phyloP scores from a whole-genome alignment of 176 grass and related monocot species.

The Triticum monococcum region DNA sequence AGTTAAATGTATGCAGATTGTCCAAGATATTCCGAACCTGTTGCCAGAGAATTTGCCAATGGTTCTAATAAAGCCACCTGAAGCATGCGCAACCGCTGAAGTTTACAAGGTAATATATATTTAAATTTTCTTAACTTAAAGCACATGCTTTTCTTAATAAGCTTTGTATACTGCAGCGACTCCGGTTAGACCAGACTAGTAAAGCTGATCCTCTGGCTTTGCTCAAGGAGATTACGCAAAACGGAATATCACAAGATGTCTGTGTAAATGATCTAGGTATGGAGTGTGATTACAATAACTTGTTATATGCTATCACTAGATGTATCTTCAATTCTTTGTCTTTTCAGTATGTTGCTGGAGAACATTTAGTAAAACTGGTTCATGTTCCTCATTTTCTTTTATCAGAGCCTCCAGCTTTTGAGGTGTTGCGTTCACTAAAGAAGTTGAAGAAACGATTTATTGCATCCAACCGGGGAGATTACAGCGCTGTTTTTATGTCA shows the following conservation, averaged over 20 bases:
- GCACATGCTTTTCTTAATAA: slow-evolving; percentile 21
- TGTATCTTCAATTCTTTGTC: background rate
- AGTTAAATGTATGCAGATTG: slow-evolving; percentile 55
- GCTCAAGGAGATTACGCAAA: slow-evolving; percentile 72
- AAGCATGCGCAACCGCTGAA: slow-evolving; percentile 93
- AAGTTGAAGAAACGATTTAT: slow-evolving; percentile 91
- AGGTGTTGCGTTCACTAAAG: slow-evolving; percentile 81
- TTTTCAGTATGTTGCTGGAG: slow-evolving; percentile 16
- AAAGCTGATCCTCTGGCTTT: slow-evolving; percentile 61
- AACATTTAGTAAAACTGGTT: background rate
- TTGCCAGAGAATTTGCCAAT: slow-evolving; percentile 67
- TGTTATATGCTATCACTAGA: background rate
- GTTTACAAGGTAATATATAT: slow-evolving; percentile 82
- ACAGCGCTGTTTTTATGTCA: slow-evolving; percentile 97
- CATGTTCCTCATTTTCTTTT: slow-evolving; percentile 4
- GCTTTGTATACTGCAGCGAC: slow-evolving; percentile 42
- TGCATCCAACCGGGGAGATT: slow-evolving; percentile 64
- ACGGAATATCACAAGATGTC: slow-evolving; percentile 85
- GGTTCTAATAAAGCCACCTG: slow-evolving; percentile 90
- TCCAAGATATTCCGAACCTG: slow-evolving; percentile 67
- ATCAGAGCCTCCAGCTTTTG: slow-evolving; percentile 93
- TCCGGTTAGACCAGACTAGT: slow-evolving; percentile 75
- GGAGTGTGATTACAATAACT: background rate
- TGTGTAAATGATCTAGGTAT: slow-evolving; percentile 96
- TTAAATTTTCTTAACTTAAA: slow-evolving; percentile 8